Percentiles rank a stretch among this genome's conserved stretches.
Evolutionary conservation across 2,329 filamentous ascomycete genomes (phyloP).

Genomic region (Penicillium fuscoglaucum): DNA sequence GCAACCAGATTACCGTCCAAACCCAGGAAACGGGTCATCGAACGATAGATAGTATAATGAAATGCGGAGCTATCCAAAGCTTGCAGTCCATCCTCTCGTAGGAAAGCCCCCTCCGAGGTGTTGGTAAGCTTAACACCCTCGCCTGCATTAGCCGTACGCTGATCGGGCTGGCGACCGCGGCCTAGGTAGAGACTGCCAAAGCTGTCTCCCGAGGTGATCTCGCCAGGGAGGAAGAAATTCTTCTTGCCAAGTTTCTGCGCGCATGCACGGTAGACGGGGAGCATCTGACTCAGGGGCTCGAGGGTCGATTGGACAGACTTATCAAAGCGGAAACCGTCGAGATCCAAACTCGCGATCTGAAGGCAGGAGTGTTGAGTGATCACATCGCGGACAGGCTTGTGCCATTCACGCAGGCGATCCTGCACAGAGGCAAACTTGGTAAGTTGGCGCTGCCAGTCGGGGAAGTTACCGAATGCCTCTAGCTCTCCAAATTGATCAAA

Average conservation of each 20-base stretch:
- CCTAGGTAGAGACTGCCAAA: constrained; percentile 63
- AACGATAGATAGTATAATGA: constrained; percentile 63
- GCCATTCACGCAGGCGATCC: constrained; percentile 66
- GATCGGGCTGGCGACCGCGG: constrained; percentile 58
- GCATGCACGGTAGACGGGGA: constrained; percentile 57
- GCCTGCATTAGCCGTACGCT: constrained; percentile 42
- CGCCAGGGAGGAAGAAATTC: constrained; percentile 65
- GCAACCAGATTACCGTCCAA: constrained; percentile 58
- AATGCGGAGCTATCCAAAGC: constrained; percentile 63
- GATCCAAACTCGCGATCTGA: constrained; percentile 60
- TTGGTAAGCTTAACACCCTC: constrained; percentile 52
- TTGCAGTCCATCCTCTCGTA: constrained; percentile 53
- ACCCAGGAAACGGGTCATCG: constrained; percentile 60
- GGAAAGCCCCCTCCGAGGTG: constrained; percentile 47
- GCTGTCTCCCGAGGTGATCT: constrained; percentile 63
- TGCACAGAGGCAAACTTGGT: constrained; percentile 67
- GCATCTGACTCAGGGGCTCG: constrained; percentile 61
- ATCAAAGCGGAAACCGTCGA: constrained; percentile 67
- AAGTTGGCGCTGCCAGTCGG: constrained; percentile 63
- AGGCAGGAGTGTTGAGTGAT: constrained; percentile 64
- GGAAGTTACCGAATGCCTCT: constrained; percentile 63
- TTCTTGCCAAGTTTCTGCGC: constrained; percentile 58
- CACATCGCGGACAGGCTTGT: constrained; percentile 56
- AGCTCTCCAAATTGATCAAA: constrained; percentile 66
- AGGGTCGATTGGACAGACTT: constrained; percentile 65